These are phyloP conservation scores for Acaromyces ingoldii DNA, from an alignment of 1,284 basidiomycete species.

Conservation along the genomic window DNA sequence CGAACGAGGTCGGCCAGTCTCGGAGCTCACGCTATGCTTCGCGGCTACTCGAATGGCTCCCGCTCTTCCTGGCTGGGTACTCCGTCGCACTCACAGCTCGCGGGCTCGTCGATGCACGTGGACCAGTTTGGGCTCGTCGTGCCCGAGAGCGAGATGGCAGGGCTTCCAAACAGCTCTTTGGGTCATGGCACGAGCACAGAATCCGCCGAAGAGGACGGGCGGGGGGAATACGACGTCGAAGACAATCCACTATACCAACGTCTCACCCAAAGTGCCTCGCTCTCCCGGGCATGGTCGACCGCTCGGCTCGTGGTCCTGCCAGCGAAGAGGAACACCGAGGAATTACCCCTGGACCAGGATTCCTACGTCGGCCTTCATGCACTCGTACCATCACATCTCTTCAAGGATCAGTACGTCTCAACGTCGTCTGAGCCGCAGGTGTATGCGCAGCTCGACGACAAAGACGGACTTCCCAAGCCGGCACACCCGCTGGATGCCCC, in stretches of 20 bases:
- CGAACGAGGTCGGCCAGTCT: neutral
- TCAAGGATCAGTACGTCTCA: slow-evolving; percentile 6
- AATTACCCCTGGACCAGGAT: neutral
- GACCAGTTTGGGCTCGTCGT: slow-evolving; percentile 1
- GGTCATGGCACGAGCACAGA: neutral
- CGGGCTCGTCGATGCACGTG: too few relatives aligned
- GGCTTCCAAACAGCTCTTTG: too few relatives aligned
- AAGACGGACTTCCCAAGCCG: too few relatives aligned
- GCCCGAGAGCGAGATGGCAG: too few relatives aligned
- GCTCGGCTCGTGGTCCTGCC: slow-evolving; percentile 1
- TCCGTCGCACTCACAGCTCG: too few relatives aligned
- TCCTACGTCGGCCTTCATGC: neutral
- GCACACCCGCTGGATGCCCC: too few relatives aligned
- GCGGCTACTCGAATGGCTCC: neutral
- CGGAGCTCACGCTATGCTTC: neutral
- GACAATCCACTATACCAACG: neutral
- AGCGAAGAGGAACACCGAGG: too few relatives aligned
- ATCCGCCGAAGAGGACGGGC: neutral
- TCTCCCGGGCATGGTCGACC: neutral
- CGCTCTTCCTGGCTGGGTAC: too few relatives aligned
- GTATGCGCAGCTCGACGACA: too few relatives aligned
- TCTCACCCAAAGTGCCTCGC: neutral
- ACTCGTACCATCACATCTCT: neutral
- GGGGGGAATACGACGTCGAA: slow-evolving; percentile 4
- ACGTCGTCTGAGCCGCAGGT: neutral